A percentile compares a stretch with the other conserved stretches of the same genome.
Conservation (phyloP, 345 rosid genomes). For the Turnera subulata region DNA sequence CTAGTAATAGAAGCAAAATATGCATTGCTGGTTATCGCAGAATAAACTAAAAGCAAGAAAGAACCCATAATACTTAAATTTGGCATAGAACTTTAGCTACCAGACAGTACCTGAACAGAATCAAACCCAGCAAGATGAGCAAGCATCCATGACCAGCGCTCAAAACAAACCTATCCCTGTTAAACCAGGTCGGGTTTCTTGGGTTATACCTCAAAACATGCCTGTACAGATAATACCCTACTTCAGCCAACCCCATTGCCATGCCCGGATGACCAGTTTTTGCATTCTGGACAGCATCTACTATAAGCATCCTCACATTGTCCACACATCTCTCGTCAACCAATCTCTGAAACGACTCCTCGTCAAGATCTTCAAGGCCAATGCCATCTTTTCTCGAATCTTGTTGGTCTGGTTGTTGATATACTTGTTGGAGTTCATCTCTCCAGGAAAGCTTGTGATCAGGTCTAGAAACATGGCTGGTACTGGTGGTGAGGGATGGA, state of each 20-base stretch:
- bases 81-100: too few species aligned
- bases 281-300: constrained; percentile 57
- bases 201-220: constrained; percentile 33
- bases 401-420: neutral
- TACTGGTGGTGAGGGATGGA: neutral
- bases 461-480: neutral
- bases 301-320: constrained; percentile 40
- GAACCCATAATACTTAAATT: too few species aligned
- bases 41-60: too few species aligned
- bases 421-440: constrained; percentile 14
- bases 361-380: constrained; percentile 4
- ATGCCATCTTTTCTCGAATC: neutral
- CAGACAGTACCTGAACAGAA: constrained; percentile 29
- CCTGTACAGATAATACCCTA: constrained; percentile 25
- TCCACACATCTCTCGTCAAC: constrained; percentile 33
- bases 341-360: constrained; percentile 26
- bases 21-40: too few species aligned
- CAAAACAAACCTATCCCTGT: constrained; percentile 40
- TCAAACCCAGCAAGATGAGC: constrained; percentile 41
- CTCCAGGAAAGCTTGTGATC: constrained; percentile 18
- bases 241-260: constrained; percentile 50
- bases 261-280: constrained; percentile 60
- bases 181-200: constrained; percentile 33
- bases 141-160: constrained; percentile 44
- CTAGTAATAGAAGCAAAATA: too few species aligned